Percentiles rank a stretch among this genome's conserved stretches.
phyloP scores from a whole-genome alignment of 225 moss, liverwort and hornwort genomes.

The Polytrichum commune region DNA sequence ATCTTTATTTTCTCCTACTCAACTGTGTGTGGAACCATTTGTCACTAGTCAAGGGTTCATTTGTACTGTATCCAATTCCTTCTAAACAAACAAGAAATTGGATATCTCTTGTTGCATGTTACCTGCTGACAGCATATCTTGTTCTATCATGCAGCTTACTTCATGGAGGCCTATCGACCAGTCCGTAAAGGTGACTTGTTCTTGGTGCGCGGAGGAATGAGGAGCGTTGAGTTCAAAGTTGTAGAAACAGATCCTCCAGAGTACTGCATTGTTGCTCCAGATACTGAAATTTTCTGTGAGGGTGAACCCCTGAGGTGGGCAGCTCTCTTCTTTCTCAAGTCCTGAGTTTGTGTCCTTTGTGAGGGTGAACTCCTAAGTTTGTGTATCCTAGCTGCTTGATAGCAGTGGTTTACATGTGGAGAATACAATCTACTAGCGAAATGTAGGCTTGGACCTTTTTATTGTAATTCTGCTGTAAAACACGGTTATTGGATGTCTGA shows the following conservation, averaged over 20 bases:
- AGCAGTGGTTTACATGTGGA: not conserved
- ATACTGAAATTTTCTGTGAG: slow-evolving; percentile 90
- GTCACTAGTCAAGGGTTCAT: no score
- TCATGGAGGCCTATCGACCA: slow-evolving; percentile 73
- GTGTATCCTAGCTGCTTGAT: not conserved
- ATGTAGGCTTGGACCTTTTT: no score
- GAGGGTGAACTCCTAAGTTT: not conserved
- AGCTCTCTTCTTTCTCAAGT: not conserved
- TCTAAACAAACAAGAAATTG: not conserved
- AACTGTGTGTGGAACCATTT: no score
- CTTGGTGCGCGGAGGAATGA: slow-evolving; percentile 73
- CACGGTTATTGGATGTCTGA: not conserved
- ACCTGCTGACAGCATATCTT: not conserved
- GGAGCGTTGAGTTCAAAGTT: slow-evolving; percentile 82
- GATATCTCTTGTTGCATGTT: not conserved
- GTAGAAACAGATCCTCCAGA: slow-evolving; percentile 83
- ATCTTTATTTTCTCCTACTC: no score
- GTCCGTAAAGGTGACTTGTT: slow-evolving; percentile 76
- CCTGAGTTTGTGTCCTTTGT: not conserved
- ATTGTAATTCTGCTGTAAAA: no score
- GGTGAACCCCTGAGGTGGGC: slow-evolving; percentile 73
- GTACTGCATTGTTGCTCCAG: slow-evolving; percentile 97
- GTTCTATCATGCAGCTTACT: slow-evolving; percentile 62
- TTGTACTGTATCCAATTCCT: no score
- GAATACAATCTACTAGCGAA: not conserved